Evolutionary conservation across 345 rosid genomes (phyloP), one percentile per base, ranked within the genome.

Genomic region (Rubroshorea leprosula): DNA sequence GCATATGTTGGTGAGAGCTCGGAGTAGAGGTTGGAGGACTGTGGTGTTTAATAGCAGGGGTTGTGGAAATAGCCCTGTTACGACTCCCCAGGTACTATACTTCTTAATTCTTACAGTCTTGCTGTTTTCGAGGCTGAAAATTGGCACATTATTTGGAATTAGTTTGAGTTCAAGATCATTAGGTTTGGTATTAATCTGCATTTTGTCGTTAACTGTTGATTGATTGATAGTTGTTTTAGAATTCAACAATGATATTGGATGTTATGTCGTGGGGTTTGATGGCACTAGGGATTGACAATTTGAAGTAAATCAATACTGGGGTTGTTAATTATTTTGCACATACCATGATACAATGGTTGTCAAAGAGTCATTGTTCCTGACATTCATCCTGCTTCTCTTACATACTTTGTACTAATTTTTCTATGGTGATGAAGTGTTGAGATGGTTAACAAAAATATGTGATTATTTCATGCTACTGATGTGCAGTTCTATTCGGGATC

Each of bases 401-500:
- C 31, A 27, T 27, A 6, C 11, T 35, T 35, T 10, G 41, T 35
- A 13, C 7, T 35, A 35, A 35, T 6, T 6, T 4, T 6, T 3
- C 12, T 35, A 13, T 6, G 41, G 11, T 35, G 7, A 6, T 35
- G 41, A 35, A 35, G 41, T 35, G 7, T 35, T 35, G 11, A 3
- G 41, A 35, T 6, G 41, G 41, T 35, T 35, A 3, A 35, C 41
- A 35, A 35, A n/a, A 27, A 35, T 35, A 35, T 35, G 41, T 35
- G 11, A 2, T 35, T 35, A 6, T 35, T 8, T 35, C 11, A 35
- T 67, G 54, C 61, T 53, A 44, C 56, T 73, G 74, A 59, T 66
- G 17, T 77, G 90, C 90, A 86, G 96, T 85, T 92, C 80, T 89
- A 89, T 78, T 84, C 95, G 63, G 98, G 89, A 76, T 88, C 93